Base-by-base conservation (phyloP, 805 yeast species). In the Scheffersomyces lignosus region DNA sequence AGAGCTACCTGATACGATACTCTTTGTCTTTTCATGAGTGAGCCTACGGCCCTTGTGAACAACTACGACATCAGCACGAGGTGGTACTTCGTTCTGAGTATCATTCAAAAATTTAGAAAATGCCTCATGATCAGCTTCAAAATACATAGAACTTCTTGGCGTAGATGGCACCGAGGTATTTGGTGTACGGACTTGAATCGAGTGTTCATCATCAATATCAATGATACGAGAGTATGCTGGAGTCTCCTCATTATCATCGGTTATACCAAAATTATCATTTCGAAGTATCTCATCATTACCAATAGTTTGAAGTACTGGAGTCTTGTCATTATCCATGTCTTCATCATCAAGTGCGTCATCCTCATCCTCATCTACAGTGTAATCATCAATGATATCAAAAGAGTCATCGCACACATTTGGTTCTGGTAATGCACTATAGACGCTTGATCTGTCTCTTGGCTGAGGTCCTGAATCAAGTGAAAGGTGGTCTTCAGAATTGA, bases 51-150 rank as follows among this genome's bases (percentile, higher is more conserved):
- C 9, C 24, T 20, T 20, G 10, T 25, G 27, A 18, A 46, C 33
- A 13, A 49, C 40, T 7, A 33, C 38, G 23, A 53, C 31, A 27
- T 53, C 60, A 1, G 57, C 58, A 18, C 60, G 44, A 2, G 58
- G 60, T 6, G 60, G 60, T 2, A 53, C 56, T 15, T 43, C 52
- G 2, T 16, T 28, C 38, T 53, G 57, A 6, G 37, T 37, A 30
- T 54, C 60, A 32, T 47, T 44, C 24, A 54, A 23, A 14, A 52
- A 45, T 15, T 37, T 43, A 10, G 47, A 40, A 28, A 49, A 46
- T 23, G 36, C 41, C 20, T 45, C 44, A 15, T 47, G 41, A 13
- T 26, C 16, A 32, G 33, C 33, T 22, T 33, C 40, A 24, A 36
- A 36, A 25, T 25, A 27, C 23, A 26, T 36, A 9, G 37, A 27